A percentile compares a stretch with the other conserved stretches of the same genome.
Evolutionary conservation across 2,329 filamentous ascomycete species (phyloP).

Genomic region (Colletotrichum gigasporum): DNA sequence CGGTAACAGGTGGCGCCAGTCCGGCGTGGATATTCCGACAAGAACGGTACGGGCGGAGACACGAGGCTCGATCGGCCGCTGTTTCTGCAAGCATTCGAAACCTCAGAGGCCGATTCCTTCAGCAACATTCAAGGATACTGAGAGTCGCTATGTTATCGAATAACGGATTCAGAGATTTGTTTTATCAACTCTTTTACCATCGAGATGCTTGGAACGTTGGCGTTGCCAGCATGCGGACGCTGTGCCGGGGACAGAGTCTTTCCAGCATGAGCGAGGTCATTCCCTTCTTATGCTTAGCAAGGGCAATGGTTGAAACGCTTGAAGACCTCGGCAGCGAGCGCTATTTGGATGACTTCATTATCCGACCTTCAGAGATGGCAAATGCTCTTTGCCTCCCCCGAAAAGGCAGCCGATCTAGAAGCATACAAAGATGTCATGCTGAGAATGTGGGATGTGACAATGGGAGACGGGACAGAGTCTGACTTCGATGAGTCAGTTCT

Average conservation of each 20-base stretch:
- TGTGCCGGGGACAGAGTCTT: neutral
- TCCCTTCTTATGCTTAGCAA: neutral
- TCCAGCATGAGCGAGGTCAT: neutral
- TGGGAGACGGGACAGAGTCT: neutral
- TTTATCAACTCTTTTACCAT: neutral
- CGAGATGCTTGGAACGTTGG: neutral
- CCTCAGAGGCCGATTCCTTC: neutral
- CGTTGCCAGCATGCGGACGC: neutral
- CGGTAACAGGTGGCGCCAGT: too few relatives aligned
- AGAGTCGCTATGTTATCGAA: neutral
- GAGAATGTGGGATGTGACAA: neutral
- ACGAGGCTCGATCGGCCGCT: too few relatives aligned
- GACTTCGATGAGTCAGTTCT: neutral
- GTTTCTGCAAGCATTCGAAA: neutral
- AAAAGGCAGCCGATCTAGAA: neutral
- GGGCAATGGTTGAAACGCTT: neutral
- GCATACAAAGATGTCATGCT: neutral
- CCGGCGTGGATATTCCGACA: too few relatives aligned
- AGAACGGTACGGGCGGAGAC: too few relatives aligned
- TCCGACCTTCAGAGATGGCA: neutral
- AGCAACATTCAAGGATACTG: neutral
- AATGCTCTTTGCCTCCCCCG: neutral
- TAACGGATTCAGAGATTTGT: neutral
- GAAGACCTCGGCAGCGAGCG: neutral
- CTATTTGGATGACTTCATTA: neutral